Base-by-base conservation (phyloP, 805 yeast genomes). In the Myxozyma lipomycoides region DNA sequence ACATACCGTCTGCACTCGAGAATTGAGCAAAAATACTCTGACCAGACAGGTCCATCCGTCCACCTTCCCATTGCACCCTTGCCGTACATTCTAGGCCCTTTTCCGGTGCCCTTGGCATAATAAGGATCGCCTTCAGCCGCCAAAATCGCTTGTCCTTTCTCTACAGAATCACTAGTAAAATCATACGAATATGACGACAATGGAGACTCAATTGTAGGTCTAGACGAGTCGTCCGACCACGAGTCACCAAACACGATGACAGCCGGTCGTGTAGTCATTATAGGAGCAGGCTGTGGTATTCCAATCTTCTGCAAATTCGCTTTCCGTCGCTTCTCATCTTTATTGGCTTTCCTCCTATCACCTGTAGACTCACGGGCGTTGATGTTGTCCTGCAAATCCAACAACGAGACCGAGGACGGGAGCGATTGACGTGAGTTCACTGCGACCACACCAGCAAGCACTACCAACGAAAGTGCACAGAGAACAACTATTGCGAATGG, bases 11-110 rank as follows among this genome's bases (percentile, higher is more conserved):
- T 23, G 43, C 55, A 49, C 6, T 21, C 38, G 37, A 32, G 26
- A 18, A 19, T 18, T 5, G 36, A 38, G 49, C 55, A 48, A 9
- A 55, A 41, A 35, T 52, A 45, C 42, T 55, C 59, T 9, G 56
- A 45, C 59, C 59, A 55, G 3, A 55, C 53, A 4, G 47, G 51
- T 18, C 59, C 59, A 32, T 55, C 45, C 4, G 49, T 25, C 59
- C 59, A 55, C 25, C 59, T 48, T 7, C 59, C 59, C 24, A 23
- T 42, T 24, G 10, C n/a, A 7, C 59, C 59, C 2, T 30, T 30
- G 19, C 59, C 59, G 23, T 24, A 45, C 37, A 24, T 38, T 32
- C 48, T 52, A 36, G 44, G 48, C 10, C 56, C 32, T 12, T 28
- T 28, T 7, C 12, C 12, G 7, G 32, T 28, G 12, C 32, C 32